Base-by-base conservation (phyloP, 1,284 basidiomycete species). In the Pulchroboletus neoregius region DNA sequence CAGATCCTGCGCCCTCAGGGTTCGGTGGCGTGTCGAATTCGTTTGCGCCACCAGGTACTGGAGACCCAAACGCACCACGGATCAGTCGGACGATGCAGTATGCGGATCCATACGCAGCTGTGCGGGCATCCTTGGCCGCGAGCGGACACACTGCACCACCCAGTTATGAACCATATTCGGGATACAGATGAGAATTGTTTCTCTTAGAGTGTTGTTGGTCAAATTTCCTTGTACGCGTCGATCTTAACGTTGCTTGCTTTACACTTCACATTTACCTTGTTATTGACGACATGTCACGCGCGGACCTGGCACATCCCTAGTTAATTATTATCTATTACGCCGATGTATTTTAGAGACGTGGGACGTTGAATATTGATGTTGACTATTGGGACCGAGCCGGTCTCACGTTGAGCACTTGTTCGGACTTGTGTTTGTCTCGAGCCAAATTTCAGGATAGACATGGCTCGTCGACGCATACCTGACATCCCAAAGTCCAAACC, bases 41-140 rank as follows among this genome's bases (percentile, higher is more conserved):
- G 33, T 65, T 56, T 45, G 51, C 55, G 6, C 32, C 58, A 55
- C 15, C 60, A 68, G 7, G 70, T 67, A 35, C 67, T 67, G 40
- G 66, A 59, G 53, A 76, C 63, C 53, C 67, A 62, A 55, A 60
- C 24, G 67, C 66, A 1, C 78, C 81, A 20, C 71, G 76, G 16
- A 70, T 90, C 28, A 92, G 89, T 65, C 71, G 90, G 58, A 93
- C 91, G 43, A 92, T 93, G 90, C 83, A 91, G 68, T 90, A 87
- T 60, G 84, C 87, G 16, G 86, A 90, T 60, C 86, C 85, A 9
- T 89, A 89, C 58, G 84, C 85, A 11, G 84, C 82, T 11, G 84
- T 89, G 20, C 74, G 84, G 16, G 81, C 81, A 9, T 75, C 72
- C n/a, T 46, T 63, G 44, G 55, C 54, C 4, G 52, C 47, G 43